These are phyloP conservation scores for Suillus discolor DNA, from an alignment of 768 basidiomycete species.

Conservation along the genomic window DNA sequence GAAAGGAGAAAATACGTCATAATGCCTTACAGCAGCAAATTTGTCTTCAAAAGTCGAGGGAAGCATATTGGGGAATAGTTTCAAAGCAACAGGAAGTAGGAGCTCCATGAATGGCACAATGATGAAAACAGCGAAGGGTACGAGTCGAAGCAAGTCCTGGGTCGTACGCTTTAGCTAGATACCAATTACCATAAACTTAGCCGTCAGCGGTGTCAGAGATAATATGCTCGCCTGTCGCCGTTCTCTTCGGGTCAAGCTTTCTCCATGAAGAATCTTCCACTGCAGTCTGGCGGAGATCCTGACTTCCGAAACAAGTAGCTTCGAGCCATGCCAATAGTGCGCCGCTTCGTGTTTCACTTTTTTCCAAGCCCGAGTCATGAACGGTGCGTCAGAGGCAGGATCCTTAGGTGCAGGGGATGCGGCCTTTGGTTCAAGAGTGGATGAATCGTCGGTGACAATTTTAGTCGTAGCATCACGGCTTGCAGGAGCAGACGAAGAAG, in stretches of 20 bases:
- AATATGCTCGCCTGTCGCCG: constrained; percentile 72
- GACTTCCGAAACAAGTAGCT: constrained; percentile 92
- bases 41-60: constrained; percentile 99
- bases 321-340: constrained; percentile 97
- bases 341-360: constrained; percentile 93
- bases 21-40: constrained; percentile 74
- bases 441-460: constrained; percentile 15
- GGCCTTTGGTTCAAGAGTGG: constrained; percentile 45
- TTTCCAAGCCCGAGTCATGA: constrained; percentile 77
- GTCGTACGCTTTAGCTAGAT: constrained; percentile 88
- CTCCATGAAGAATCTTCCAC: constrained; percentile 92
- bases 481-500: constrained; percentile 22
- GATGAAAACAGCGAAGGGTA: constrained; percentile 94
- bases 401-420: constrained; percentile 52
- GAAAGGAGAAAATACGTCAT: background rate
- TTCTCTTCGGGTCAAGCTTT: constrained; percentile 89
- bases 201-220: background rate
- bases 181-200: constrained; percentile 5
- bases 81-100: constrained; percentile 92
- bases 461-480: constrained; percentile 9
- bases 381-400: constrained; percentile 39
- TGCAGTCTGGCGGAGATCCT: constrained; percentile 86
- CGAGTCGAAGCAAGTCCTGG: constrained; percentile 86
- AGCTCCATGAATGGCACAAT: constrained; percentile 99
- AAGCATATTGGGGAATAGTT: constrained; percentile 98